Conservation (phyloP, 805 yeast species). For the Candida awuae region DNA sequence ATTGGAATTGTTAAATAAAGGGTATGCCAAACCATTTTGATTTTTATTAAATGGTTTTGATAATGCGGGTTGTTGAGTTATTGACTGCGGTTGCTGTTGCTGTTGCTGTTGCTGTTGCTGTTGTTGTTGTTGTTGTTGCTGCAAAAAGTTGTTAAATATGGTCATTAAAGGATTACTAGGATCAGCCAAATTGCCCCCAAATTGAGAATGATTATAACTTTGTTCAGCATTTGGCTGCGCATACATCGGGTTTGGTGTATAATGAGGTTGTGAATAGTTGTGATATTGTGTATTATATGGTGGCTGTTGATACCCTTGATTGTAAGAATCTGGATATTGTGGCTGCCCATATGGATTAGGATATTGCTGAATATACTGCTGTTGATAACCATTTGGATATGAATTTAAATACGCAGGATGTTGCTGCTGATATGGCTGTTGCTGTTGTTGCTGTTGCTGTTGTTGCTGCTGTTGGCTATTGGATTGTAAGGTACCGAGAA, state of each 20-base stretch:
- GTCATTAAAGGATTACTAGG: too few species aligned
- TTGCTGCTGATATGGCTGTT: not conserved
- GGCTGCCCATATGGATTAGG: constrained; percentile 1
- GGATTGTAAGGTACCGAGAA: constrained; percentile 2
- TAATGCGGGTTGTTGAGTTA: too few species aligned
- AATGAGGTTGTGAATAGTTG: not conserved
- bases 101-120: not conserved
- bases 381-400: not conserved
- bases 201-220: too few species aligned
- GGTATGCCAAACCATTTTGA: too few species aligned
- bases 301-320: constrained; percentile 2
- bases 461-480: not conserved
- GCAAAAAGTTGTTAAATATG: not conserved
- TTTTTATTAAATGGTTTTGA: too few species aligned
- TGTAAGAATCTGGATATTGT: not conserved
- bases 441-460: not conserved
- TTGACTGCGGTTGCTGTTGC: not conserved
- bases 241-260: too few species aligned
- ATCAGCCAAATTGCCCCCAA: too few species aligned
- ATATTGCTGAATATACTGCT: constrained; percentile 1
- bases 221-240: too few species aligned
- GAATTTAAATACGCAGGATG: not conserved
- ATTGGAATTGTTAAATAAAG: too few species aligned
- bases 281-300: not conserved
- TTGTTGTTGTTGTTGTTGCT: not conserved